These are phyloP conservation scores for Phialophora macrospora DNA, from an alignment of 2,329 filamentous ascomycete genomes.

Conservation along the genomic window DNA sequence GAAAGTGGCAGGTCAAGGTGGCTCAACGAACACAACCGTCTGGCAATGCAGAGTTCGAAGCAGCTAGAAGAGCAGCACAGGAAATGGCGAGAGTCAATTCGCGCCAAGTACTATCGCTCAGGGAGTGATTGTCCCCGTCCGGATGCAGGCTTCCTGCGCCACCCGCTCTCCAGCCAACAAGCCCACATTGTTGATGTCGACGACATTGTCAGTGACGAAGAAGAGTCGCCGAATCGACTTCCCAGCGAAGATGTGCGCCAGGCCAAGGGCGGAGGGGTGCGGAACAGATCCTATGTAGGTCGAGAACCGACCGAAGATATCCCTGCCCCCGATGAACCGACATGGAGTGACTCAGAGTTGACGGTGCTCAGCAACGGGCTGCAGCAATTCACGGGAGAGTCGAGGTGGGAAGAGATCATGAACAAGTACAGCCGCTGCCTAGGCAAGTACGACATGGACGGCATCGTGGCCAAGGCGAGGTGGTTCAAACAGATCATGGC, in stretches of 20 bases:
- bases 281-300: constrained; percentile 7
- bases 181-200: constrained; percentile 28
- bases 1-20: constrained; percentile 1
- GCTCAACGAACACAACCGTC: constrained; percentile 14
- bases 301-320: constrained; percentile 33
- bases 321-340: constrained; percentile 21
- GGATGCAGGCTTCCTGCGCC: background rate
- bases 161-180: background rate
- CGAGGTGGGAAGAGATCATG: constrained; percentile 42
- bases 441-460: constrained; percentile 29
- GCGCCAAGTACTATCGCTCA: background rate
- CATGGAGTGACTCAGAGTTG: constrained; percentile 41
- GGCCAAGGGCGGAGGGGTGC: constrained; percentile 10
- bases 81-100: constrained; percentile 6
- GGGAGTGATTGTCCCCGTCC: background rate
- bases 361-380: constrained; percentile 41
- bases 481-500: constrained; percentile 35
- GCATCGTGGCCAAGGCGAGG: constrained; percentile 34
- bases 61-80: background rate
- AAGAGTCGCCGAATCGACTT: background rate
- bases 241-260: constrained; percentile 28
- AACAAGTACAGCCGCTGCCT: constrained; percentile 20
- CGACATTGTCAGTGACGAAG: constrained; percentile 22
- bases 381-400: constrained; percentile 36
- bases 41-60: constrained; percentile 16